These are phyloP conservation scores for Daldinia sp. DNA, from an alignment of 2,329 filamentous ascomycete genomes.

Conservation along the genomic window DNA sequence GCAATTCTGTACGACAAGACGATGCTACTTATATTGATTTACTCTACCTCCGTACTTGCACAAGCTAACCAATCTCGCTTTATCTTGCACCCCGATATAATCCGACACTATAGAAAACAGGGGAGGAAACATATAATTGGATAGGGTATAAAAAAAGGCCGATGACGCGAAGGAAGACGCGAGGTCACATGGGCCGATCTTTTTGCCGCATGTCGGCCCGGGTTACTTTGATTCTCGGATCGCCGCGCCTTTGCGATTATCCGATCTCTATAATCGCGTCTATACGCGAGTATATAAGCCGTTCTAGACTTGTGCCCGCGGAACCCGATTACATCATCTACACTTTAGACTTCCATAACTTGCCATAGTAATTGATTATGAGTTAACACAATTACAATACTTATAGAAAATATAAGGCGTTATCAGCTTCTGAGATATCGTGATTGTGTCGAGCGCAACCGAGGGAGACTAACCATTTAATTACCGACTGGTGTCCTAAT, in stretches of 20 bases:
- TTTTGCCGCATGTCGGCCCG: neutral
- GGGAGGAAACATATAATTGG: neutral
- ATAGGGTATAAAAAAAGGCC: neutral
- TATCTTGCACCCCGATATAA: neutral
- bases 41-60: neutral
- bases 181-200: neutral
- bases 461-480: too few relatives aligned
- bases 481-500: too few relatives aligned
- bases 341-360: neutral
- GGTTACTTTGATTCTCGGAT: neutral
- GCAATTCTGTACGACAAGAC: neutral
- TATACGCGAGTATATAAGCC: neutral
- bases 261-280: slow-evolving; percentile 4
- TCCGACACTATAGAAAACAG: neutral
- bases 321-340: neutral
- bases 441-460: too few relatives aligned
- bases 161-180: slow-evolving; percentile 4
- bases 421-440: too few relatives aligned
- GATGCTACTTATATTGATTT: neutral
- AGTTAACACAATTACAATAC: too few relatives aligned
- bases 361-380: neutral
- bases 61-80: neutral
- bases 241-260: neutral
- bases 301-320: neutral
- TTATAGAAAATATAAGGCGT: too few relatives aligned